A percentile compares a stretch with the other conserved stretches of the same genome.
These are phyloP conservation scores for Earliella scabrosa DNA, from an alignment of 1,284 basidiomycete species.

Conservation along the genomic window DNA sequence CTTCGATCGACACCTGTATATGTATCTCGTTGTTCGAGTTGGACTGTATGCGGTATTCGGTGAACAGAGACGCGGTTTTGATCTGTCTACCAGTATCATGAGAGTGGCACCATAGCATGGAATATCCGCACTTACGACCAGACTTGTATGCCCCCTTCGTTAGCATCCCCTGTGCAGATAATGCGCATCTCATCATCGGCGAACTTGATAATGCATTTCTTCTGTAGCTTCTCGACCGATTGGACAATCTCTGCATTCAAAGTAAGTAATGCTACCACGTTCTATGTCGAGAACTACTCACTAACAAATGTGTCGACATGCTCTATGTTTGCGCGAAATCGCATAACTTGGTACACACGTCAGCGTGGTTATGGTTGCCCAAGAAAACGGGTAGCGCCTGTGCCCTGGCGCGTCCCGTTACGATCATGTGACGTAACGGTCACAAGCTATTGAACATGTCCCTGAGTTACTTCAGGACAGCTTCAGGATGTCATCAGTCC, in stretches of 20 bases:
- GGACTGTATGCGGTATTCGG: slow-evolving; percentile 85
- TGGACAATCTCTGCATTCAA: slow-evolving; percentile 65
- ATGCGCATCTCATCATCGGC: slow-evolving; percentile 79
- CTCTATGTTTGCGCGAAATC: slow-evolving; percentile 22
- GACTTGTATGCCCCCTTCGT: slow-evolving; percentile 86
- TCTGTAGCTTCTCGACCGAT: slow-evolving; percentile 83
- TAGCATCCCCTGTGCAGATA: slow-evolving; percentile 81
- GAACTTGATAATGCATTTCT: slow-evolving; percentile 82
- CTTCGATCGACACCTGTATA: slow-evolving; percentile 72
- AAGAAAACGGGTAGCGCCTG: too few relatives aligned
- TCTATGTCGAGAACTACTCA: background rate
- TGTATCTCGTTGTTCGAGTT: slow-evolving; percentile 87
- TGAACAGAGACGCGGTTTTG: slow-evolving; percentile 77
- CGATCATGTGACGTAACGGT: too few relatives aligned
- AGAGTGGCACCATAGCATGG: slow-evolving; percentile 5
- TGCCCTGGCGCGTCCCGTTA: too few relatives aligned
- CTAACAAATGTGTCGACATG: slow-evolving; percentile 21
- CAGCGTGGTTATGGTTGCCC: too few relatives aligned
- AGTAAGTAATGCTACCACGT: background rate
- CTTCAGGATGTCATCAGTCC: too few relatives aligned
- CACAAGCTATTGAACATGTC: too few relatives aligned
- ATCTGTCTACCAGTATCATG: slow-evolving; percentile 50
- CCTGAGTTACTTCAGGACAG: too few relatives aligned
- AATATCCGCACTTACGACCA: slow-evolving; percentile 76
- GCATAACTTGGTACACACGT: too few relatives aligned